Evolutionary conservation across 805 yeast species (phyloP), one percentile per base, ranked within the genome.

Genomic region (Kuraishia ogatae): DNA sequence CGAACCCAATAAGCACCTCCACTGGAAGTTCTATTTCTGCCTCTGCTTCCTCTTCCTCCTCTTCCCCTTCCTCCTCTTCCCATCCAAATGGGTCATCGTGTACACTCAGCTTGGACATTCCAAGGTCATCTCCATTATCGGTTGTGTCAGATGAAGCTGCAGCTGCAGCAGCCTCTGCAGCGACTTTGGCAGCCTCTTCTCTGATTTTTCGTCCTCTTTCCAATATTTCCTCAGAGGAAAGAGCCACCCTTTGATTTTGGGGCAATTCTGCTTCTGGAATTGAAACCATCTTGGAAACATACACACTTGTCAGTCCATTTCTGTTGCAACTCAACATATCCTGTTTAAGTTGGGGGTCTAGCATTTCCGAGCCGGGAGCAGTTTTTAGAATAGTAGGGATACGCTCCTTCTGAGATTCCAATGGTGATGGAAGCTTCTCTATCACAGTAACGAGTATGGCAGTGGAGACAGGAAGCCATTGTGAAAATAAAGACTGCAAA

Each of bases 391-490:
- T 78, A 15, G 80, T 79, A 11, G 84, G 86, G 58, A 89, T 80
- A 60, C 97, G 80, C 39, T 77, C 81, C 22, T 69, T 70, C 67
- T 94, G 99, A 0, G 97, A 88, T 1, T 66, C 73, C 4, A 77
- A 62, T 1, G 99, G 99, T 7, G 96, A 87, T 0, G 97, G 97
- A 51, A 94, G 68, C 58, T 82, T 81, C 57, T 90, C 94, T 35
- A 92, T 85, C 3, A 93, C 96, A 1, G 96, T 83, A 10, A 94
- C 77, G 28, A 94, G 71, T 8, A 93, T 80, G 0, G 98, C 89
- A 46, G 88, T 85, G 23, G 97, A 87, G 3, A 94, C 81, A 0
- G 99, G 98, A 22, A 94, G 73, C 97, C 99, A 94, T 65, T 93
- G 97, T 1, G 90, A 82, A 82, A 93, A 83, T 2, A 94, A 79